Evolutionary conservation across 495 filamentous ascomycete species (phyloP), one percentile per base, ranked within the genome.

Genomic region (Aspergillus ostianus): DNA sequence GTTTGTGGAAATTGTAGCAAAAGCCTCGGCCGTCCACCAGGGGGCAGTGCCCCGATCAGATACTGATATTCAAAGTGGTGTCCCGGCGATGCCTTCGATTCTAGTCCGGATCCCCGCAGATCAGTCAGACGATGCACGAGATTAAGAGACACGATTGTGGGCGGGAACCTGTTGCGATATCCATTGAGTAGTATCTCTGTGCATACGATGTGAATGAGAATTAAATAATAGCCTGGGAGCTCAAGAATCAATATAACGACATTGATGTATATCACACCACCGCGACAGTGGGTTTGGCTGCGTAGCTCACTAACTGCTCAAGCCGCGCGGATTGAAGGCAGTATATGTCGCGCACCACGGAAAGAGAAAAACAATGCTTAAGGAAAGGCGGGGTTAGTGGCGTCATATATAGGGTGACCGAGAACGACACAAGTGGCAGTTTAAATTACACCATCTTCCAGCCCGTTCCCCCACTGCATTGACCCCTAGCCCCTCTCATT

Each of bases 101-200:
- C 67, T 75, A 55, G 73, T 75, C 64, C 73, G 73, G 63, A 73
- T 75, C 58, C 71, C 73, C 32, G 65, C 62, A 51, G 71, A 52
- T 6, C 21, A 52, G 26, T 26, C 19, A 26, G 36, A 41, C 9
- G 36, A 17, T 2, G 8, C 36, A 41, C 13, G 13, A 41, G 36
- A 4, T 41, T 13, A 17, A 13, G 9, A 41, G 36, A 41, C 13
- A 13, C 5, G 10, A 15, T 41, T 15, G 10, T 1, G 12, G 10
- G 13, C 12, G 13, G 13, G 36, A 41, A 17, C 15, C 36, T 41
- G 13, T 15, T 41, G 36, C 36, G 1, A 32, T 12, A 32, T 12
- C 8, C 6, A 32, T 32, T 12, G 30, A 12, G 30, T 6, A 32
- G 30, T 32, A 12, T 8, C 6, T 41, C 36, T 15, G 3, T 41